phyloP scores from a whole-genome alignment of 495 filamentous ascomycete species.

The Extremus antarcticus region DNA sequence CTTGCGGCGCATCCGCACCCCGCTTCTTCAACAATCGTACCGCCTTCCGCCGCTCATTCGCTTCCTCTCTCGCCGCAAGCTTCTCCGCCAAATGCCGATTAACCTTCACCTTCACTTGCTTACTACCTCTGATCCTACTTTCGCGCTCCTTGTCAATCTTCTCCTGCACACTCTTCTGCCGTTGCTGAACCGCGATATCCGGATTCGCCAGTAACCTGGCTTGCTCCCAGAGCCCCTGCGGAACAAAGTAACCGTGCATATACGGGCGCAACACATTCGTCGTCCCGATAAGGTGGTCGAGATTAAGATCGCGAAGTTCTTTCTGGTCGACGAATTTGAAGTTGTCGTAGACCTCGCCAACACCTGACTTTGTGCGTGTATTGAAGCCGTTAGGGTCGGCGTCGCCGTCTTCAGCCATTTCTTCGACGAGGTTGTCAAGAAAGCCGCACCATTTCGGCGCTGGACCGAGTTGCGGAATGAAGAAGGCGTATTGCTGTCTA shows the following conservation, averaged over 20 bases:
- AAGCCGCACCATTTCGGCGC: constrained; percentile 94
- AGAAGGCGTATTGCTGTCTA: constrained; percentile 82
- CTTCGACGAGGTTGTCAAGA: constrained; percentile 92
- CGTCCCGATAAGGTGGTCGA: constrained; percentile 78
- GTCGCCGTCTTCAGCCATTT: constrained; percentile 78
- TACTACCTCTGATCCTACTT: constrained; percentile 80
- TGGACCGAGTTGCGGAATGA: constrained; percentile 86
- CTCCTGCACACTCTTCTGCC: constrained; percentile 74
- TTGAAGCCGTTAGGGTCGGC: constrained; percentile 57
- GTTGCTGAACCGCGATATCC: constrained; percentile 80
- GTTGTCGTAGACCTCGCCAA: constrained; percentile 84
- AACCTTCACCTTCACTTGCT: constrained; percentile 83
- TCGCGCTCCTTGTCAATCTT: constrained; percentile 91
- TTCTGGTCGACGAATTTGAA: constrained; percentile 90
- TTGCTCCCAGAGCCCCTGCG: constrained; percentile 84
- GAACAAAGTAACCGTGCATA: constrained; percentile 98
- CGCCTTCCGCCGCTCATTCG: constrained; percentile 57
- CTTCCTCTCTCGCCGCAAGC: constrained; percentile 68
- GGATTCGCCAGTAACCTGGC: constrained; percentile 86
- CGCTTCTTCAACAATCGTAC: constrained; percentile 45
- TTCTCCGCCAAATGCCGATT: constrained; percentile 79
- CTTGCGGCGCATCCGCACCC: constrained; percentile 37
- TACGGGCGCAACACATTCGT: constrained; percentile 82
- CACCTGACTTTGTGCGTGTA: constrained; percentile 15
- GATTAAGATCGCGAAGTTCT: constrained; percentile 66